phyloP scores from a whole-genome alignment of 2,329 filamentous ascomycete species.

The Stagonosporopsis rhizophila region DNA sequence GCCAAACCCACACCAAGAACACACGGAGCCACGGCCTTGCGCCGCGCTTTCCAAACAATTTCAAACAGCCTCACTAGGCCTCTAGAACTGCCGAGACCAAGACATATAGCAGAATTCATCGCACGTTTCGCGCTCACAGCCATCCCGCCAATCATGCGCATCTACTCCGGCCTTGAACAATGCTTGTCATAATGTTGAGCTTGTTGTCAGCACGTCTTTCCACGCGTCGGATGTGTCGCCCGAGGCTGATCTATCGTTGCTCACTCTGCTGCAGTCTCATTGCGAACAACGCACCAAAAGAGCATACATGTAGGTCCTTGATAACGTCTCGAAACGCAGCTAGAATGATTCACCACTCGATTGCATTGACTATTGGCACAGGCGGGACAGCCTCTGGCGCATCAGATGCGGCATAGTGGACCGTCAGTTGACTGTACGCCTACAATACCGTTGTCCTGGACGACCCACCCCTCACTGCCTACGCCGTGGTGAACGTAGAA shows the following conservation, averaged over 20 bases:
- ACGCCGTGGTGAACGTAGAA: slow-evolving; percentile 45
- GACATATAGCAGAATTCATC: background rate
- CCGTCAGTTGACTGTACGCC: slow-evolving; percentile 43
- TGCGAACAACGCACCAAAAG: background rate
- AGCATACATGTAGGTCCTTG: background rate
- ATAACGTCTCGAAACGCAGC: background rate
- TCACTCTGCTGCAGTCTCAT: background rate
- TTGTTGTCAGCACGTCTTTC: slow-evolving; percentile 1
- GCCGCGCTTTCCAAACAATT: slow-evolving; percentile 9
- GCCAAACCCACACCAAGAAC: slow-evolving; percentile 15
- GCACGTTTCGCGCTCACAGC: background rate
- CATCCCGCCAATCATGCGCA: background rate
- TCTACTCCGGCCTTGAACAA: background rate
- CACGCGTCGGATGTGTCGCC: slow-evolving; percentile 6
- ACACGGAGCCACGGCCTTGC: slow-evolving; percentile 18
- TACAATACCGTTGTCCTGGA: slow-evolving; percentile 37
- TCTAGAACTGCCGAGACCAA: slow-evolving; percentile 9
- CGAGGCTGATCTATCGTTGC: background rate
- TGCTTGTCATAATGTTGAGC: background rate
- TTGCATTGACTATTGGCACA: slow-evolving; percentile 3
- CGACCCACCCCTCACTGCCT: slow-evolving; percentile 41
- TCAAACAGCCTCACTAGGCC: slow-evolving; percentile 3
- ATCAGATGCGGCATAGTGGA: slow-evolving; percentile 34
- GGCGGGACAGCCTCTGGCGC: background rate
- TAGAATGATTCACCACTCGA: background rate